Evolutionary conservation across 2,329 filamentous ascomycete genomes (phyloP), one percentile per base, ranked within the genome.

Genomic region (Aspergillus proliferans): DNA sequence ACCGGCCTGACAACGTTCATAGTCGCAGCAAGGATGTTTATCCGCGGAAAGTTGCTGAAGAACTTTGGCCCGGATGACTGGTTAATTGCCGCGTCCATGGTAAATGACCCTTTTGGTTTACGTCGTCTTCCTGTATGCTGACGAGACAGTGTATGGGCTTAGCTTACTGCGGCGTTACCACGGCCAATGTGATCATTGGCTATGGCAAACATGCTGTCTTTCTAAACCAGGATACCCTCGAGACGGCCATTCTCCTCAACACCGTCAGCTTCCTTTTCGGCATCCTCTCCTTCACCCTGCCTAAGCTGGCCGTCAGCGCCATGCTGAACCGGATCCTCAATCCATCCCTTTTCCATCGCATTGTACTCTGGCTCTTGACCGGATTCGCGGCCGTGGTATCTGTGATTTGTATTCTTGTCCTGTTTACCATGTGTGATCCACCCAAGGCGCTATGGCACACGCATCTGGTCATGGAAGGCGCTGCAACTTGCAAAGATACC

Each of bases 371-470:
- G 63, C 19, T 39, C 0, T 47, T 76, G 21, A 63, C 62, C 1
- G 54, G 56, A 4, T 30, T 61, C 5, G 67, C 64, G 19, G 52
- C 66, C 8, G 30, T 65, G 8, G 60, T 64, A 2, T 57, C 72
- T 6, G 48, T 67, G 1, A 61, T 62, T 6, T 71, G 65, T 39
- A 63, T 76, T 15, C 52, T 73, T 14, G 62, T 76, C 5, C 53
- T 75, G 1, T 71, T 75, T 36, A 70, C 65, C 1, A 72, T 71
- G 50, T 78, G 76, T 56, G 59, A 58, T 2, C 75, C 75, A 0
- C 52, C 60, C 0, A 44, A 48, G 21, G 67, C 71, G 0, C 60
- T 71, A 19, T 78, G 75, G 75, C 56, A 69, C 22, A 51, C 47
- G 6, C 46, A 44, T 61, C 47, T 59, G 8, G 45, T 52, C 4